phyloP scores from a whole-genome alignment of 2,329 filamentous ascomycete species.

The Exophiala viscosa region DNA sequence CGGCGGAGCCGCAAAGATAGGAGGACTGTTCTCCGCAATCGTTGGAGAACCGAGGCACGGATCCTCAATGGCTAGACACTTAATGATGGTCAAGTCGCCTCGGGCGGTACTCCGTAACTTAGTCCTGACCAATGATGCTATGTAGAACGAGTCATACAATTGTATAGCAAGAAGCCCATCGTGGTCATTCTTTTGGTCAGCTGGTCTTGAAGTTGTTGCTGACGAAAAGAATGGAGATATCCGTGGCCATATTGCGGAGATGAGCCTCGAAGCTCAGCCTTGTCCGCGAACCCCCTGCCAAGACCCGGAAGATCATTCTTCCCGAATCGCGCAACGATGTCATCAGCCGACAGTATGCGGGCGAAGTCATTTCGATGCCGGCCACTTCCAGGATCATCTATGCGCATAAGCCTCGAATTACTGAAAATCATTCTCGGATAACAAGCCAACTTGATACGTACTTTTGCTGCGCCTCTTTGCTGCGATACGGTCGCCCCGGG shows the following conservation, averaged over 20 bases:
- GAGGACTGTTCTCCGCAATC: constrained; percentile 9
- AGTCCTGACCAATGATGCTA: too few relatives aligned
- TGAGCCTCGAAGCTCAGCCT: background rate
- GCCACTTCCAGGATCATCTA: background rate
- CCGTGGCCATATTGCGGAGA: background rate
- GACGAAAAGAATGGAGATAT: too few relatives aligned
- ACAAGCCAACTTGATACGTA: constrained; percentile 1
- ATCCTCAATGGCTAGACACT: background rate
- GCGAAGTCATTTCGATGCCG: background rate
- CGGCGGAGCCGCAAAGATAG: too few relatives aligned
- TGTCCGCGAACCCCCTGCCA: background rate
- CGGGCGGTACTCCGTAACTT: too few relatives aligned
- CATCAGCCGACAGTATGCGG: background rate
- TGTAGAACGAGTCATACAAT: too few relatives aligned
- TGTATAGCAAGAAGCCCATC: too few relatives aligned
- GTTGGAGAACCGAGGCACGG: constrained; percentile 15
- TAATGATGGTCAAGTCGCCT: background rate
- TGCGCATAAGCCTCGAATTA: constrained; percentile 2
- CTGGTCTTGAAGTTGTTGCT: too few relatives aligned
- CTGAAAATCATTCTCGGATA: constrained; percentile 10
- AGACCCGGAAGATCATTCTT: background rate
- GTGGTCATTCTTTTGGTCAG: too few relatives aligned
- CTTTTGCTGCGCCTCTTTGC: constrained; percentile 16
- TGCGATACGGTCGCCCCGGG: background rate
- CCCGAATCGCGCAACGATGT: background rate